Evolutionary conservation across 768 basidiomycete genomes (phyloP).

Genomic region (Daedaleopsis sinensis): DNA sequence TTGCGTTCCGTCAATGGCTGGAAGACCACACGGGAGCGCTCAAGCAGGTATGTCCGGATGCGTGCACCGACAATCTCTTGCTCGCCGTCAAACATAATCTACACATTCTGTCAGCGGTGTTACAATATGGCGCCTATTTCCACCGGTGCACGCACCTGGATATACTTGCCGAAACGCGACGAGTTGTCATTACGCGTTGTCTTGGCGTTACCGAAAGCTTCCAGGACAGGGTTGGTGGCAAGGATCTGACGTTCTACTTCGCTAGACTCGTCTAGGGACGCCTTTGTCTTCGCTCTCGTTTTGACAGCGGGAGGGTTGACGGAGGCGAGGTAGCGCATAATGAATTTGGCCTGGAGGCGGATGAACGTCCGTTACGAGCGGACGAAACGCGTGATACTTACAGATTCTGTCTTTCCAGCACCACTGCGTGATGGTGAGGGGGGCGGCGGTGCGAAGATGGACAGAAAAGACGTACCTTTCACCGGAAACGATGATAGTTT

Average conservation of each 20-base stretch:
- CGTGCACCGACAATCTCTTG: conserved; percentile 98
- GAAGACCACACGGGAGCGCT: conserved; percentile 96
- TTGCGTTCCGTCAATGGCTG: conserved; percentile 97
- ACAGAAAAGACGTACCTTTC: conserved; percentile 69
- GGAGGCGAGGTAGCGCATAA: conserved; percentile 98
- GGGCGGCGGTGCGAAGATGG: conserved; percentile 7
- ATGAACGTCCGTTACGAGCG: conserved; percentile 11
- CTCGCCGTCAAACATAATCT: conserved; percentile 96
- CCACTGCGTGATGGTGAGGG: conserved; percentile 58
- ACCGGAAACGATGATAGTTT: conserved; percentile 98
- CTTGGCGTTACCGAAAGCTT: conserved; percentile 99
- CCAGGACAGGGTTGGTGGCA: conserved; percentile 98
- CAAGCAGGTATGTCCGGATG: conserved; percentile 97
- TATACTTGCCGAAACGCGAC: conserved; percentile 99
- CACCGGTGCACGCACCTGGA: conserved; percentile 67
- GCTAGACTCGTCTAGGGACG: conserved; percentile 81
- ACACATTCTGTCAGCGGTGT: conserved; percentile 13
- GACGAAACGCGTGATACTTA: conserved; percentile 37
- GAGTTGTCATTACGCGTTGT: conserved; percentile 99
- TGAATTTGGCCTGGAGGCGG: conserved; percentile 83
- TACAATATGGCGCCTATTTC: not conserved
- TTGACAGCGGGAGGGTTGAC: conserved; percentile 80
- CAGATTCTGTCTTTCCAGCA: conserved; percentile 98
- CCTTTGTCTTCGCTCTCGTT: conserved; percentile 66
- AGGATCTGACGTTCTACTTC: conserved; percentile 97